Evolutionary conservation across 2,329 filamentous ascomycete species (phyloP).

Genomic region (Aureobasidium sp.): DNA sequence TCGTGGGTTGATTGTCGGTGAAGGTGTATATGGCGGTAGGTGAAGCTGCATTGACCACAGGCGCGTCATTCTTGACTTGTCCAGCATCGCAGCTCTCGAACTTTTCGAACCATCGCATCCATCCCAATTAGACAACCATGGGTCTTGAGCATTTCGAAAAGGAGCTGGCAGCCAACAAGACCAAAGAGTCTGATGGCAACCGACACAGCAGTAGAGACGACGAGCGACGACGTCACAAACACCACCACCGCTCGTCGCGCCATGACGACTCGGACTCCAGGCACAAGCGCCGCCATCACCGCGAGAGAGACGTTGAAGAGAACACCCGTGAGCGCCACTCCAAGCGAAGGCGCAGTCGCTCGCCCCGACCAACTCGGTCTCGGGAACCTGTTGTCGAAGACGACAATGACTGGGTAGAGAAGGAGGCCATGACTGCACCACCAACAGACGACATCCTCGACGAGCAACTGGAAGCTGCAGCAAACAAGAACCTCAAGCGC

Average conservation of each 20-base stretch:
- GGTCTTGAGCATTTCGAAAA: constrained; percentile 69
- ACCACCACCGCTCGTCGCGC: constrained; percentile 41
- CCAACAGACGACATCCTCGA: constrained; percentile 39
- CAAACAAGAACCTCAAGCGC: constrained; percentile 46
- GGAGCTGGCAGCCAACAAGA: constrained; percentile 58
- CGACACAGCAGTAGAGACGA: constrained; percentile 35
- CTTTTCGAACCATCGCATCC: not conserved
- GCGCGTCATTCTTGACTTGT: not conserved
- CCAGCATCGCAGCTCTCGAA: not conserved
- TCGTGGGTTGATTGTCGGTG: too few species aligned
- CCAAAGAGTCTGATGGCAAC: constrained; percentile 43
- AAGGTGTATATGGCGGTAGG: too few species aligned
- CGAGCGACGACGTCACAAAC: constrained; percentile 34
- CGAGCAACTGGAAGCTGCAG: constrained; percentile 31
- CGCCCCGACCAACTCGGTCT: constrained; percentile 25
- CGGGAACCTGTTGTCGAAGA: constrained; percentile 38
- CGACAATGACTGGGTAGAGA: constrained; percentile 35
- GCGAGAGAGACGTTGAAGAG: constrained; percentile 36
- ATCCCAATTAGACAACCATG: constrained; percentile 33
- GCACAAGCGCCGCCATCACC: constrained; percentile 55
- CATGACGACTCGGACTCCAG: constrained; percentile 33
- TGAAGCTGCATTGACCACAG: not conserved
- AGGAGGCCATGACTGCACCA: constrained; percentile 33
- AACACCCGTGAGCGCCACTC: constrained; percentile 29
- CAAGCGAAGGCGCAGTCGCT: constrained; percentile 24